Evolutionary conservation across 805 yeast species (phyloP).

Genomic region (Cyberlindnera bimundalis): DNA sequence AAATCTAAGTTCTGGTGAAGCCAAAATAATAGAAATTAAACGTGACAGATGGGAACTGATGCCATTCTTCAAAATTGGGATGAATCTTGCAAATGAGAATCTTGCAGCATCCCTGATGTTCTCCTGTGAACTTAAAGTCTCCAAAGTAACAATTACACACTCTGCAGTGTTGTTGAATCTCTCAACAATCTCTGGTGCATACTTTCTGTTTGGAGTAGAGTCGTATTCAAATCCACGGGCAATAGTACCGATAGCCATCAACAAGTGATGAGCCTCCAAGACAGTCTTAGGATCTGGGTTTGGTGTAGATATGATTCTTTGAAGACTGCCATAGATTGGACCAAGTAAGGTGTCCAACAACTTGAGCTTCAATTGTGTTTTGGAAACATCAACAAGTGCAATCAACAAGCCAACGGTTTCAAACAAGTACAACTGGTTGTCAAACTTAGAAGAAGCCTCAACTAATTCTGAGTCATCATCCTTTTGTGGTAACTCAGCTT

Average conservation of each 20-base stretch:
- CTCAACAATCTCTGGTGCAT: slow-evolving; percentile 36
- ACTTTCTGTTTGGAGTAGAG: slow-evolving; percentile 30
- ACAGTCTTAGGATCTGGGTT: slow-evolving; percentile 42
- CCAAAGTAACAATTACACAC: slow-evolving; percentile 79
- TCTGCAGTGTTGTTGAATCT: slow-evolving; percentile 70
- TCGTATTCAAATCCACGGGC: slow-evolving; percentile 70
- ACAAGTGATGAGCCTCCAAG: slow-evolving; percentile 78
- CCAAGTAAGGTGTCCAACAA: slow-evolving; percentile 64
- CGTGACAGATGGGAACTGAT: slow-evolving; percentile 59
- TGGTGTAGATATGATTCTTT: slow-evolving; percentile 52
- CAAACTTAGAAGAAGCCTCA: slow-evolving; percentile 54
- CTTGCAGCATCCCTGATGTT: slow-evolving; percentile 80
- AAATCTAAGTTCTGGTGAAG: slow-evolving; percentile 51
- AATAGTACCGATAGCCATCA: slow-evolving; percentile 87
- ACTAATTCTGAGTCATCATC: slow-evolving; percentile 55
- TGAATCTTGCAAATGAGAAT: slow-evolving; percentile 82
- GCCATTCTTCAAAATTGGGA: slow-evolving; percentile 60
- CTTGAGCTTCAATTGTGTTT: slow-evolving; percentile 37
- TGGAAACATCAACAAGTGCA: slow-evolving; percentile 43
- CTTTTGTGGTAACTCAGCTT: slow-evolving; percentile 46
- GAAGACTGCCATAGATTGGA: slow-evolving; percentile 72
- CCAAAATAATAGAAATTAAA: slow-evolving; percentile 63
- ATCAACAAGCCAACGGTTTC: slow-evolving; percentile 84
- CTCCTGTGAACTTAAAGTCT: slow-evolving; percentile 62
- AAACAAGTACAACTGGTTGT: slow-evolving; percentile 75